A percentile compares a stretch with the other conserved stretches of the same genome.
These are phyloP conservation scores for Dalechampia spathulata DNA, from an alignment of 441 rosid genomes.

Conservation along the genomic window DNA sequence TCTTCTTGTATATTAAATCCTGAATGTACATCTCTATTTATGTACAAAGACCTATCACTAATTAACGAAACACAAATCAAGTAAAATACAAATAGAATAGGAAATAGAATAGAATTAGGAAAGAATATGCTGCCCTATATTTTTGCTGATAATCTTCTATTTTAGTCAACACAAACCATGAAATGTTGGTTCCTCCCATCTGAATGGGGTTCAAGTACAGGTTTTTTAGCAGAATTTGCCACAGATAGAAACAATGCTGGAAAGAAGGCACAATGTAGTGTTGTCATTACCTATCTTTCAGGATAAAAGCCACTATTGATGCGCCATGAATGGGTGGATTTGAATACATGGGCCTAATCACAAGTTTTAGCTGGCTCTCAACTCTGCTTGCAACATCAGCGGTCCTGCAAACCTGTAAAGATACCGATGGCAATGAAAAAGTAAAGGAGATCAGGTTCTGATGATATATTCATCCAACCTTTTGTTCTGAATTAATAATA, in stretches of 20 bases:
- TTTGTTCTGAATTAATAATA: neutral
- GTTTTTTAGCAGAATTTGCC: neutral
- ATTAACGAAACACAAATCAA: no score
- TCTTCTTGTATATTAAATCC: no score
- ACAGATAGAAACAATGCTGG: no score
- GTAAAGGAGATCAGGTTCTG: neutral
- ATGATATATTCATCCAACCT: neutral
- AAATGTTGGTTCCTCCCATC: no score
- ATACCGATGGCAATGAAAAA: slow-evolving; percentile 1
- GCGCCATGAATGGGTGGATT: slow-evolving; percentile 96
- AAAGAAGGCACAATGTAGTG: no score
- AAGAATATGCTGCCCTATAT: no score
- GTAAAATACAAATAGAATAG: no score
- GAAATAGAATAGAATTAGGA: no score
- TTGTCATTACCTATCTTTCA: slow-evolving; percentile 51
- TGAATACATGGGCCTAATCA: slow-evolving; percentile 93
- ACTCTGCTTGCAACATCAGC: slow-evolving; percentile 78
- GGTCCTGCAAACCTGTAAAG: slow-evolving; percentile 66
- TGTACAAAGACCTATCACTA: no score
- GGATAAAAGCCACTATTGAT: slow-evolving; percentile 69
- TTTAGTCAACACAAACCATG: no score
- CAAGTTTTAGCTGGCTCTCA: slow-evolving; percentile 87
- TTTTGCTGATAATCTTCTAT: no score
- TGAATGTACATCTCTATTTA: no score
- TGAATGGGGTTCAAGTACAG: neutral